Evolutionary conservation across 2,329 filamentous ascomycete species (phyloP).

Genomic region (Epichloe scottii): DNA sequence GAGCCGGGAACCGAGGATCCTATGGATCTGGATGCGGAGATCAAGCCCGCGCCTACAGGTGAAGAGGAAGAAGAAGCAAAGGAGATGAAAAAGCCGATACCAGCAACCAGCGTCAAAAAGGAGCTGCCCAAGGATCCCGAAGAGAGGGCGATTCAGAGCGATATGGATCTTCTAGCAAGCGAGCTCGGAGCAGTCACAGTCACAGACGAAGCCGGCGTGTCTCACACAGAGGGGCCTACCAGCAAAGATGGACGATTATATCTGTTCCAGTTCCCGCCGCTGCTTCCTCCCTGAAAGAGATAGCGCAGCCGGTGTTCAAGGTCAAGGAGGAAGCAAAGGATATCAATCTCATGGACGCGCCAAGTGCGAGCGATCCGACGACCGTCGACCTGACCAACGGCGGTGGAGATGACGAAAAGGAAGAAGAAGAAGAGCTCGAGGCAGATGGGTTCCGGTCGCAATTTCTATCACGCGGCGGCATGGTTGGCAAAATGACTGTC

Average conservation of each 20-base stretch:
- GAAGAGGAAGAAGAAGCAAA: constrained; percentile 11
- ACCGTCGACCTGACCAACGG: constrained; percentile 31
- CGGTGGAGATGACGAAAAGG: constrained; percentile 14
- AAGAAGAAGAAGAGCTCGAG: constrained; percentile 21
- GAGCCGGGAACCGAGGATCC: constrained; percentile 30
- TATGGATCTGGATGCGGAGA: constrained; percentile 28
- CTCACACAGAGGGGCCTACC: constrained; percentile 16
- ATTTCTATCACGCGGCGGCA: constrained; percentile 38
- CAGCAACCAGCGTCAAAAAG: constrained; percentile 12
- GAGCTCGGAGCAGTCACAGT: constrained; percentile 28
- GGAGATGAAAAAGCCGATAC: constrained; percentile 13
- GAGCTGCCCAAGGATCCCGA: constrained; percentile 22
- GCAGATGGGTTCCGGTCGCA: constrained; percentile 25
- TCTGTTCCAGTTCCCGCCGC: constrained; percentile 52
- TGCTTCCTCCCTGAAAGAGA: constrained; percentile 40
- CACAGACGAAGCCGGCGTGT: constrained; percentile 16
- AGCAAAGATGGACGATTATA: constrained; percentile 45
- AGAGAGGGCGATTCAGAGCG: constrained; percentile 25
- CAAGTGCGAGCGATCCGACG: constrained; percentile 1
- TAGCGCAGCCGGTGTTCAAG: constrained; percentile 15
- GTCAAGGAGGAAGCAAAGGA: constrained; percentile 32
- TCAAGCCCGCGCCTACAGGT: constrained; percentile 10
- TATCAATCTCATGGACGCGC: constrained; percentile 23
- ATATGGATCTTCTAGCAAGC: constrained; percentile 28
- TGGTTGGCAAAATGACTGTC: constrained; percentile 46